Evolutionary conservation across 2,329 filamentous ascomycete genomes (phyloP), one percentile per base, ranked within the genome.

Genomic region (Chaetomium sp.): DNA sequence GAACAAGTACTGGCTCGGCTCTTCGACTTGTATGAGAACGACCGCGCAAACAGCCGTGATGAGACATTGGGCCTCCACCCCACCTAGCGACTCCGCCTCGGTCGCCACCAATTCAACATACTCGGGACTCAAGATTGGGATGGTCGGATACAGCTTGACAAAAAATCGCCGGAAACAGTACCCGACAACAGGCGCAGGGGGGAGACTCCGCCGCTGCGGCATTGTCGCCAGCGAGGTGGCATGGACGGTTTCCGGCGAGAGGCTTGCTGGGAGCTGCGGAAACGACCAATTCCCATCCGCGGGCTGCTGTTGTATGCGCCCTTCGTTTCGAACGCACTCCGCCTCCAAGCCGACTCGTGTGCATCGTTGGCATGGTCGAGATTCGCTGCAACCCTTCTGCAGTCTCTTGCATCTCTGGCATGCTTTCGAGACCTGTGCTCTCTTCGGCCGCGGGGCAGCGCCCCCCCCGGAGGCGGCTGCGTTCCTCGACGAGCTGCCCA

Each of bases 351-450:
- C 80, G 16, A 78, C 77, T 45, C 76, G 75, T 63, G 76, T 67
- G 70, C 80, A 82, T 59, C 80, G 72, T 60, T 74, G 74, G 70
- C 80, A 82, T 12, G 80, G 80, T 51, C 80, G 72, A 57, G 74
- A 76, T 69, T 81, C 79, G 70, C 76, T 81, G 68, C 80, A 81
- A 0, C 78, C 79, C 35, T 79, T 75, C 33, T 79, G 77, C 13
- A 81, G 73, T 21, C 72, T 74, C 66, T 79, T 78, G 72, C 80
- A 82, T 25, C 80, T 73, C 33, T 75, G 74, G 62, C 80, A 81
- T 8, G 80, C 80, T 31, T 77, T 72, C 9, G 79, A 77, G 8
- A 81, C 80, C 65, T 81, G 79, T 7, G 49, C 47, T 16, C 63
- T n/a, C 49, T 62, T 62, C 12, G 23, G 19, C 9, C 23, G 51